These are phyloP conservation scores for Penstemon newberryi DNA, from an alignment of 257 asterid species.

Conservation along the genomic window DNA sequence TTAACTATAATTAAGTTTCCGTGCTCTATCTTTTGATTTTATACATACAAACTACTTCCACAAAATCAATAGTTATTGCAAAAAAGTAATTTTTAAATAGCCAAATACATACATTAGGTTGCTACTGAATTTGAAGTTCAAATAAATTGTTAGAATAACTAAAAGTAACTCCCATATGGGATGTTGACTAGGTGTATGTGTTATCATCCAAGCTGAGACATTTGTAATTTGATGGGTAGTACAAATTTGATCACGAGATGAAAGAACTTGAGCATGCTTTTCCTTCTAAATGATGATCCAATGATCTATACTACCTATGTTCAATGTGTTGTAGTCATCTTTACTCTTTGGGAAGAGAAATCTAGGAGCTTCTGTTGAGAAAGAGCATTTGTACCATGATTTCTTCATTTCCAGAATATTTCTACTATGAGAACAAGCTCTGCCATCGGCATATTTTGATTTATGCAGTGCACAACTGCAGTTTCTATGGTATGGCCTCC, in stretches of 20 bases:
- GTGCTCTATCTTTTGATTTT: background rate
- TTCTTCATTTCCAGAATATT: slow-evolving; percentile 24
- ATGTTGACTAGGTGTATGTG: background rate
- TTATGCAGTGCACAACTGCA: slow-evolving; percentile 49
- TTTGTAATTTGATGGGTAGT: background rate
- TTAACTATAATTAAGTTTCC: no score
- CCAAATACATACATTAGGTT: background rate
- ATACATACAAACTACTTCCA: background rate
- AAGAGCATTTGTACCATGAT: slow-evolving; percentile 30
- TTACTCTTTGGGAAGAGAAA: slow-evolving; percentile 21
- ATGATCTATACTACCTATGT: slow-evolving; percentile 37
- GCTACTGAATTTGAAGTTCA: background rate
- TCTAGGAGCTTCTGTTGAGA: slow-evolving; percentile 25
- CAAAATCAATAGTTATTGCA: background rate
- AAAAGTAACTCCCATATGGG: background rate
- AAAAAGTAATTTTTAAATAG: background rate
- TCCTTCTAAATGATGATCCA: slow-evolving; percentile 33
- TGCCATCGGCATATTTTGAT: background rate
- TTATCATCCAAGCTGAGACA: background rate
- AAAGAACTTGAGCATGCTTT: background rate
- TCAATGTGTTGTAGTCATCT: slow-evolving; percentile 9
- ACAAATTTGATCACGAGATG: background rate
- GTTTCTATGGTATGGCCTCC: slow-evolving; percentile 46
- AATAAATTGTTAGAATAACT: background rate
- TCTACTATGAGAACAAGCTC: slow-evolving; percentile 29